Conservation (phyloP, 2,329 filamentous ascomycete genomes). For the Beauveria sp. region DNA sequence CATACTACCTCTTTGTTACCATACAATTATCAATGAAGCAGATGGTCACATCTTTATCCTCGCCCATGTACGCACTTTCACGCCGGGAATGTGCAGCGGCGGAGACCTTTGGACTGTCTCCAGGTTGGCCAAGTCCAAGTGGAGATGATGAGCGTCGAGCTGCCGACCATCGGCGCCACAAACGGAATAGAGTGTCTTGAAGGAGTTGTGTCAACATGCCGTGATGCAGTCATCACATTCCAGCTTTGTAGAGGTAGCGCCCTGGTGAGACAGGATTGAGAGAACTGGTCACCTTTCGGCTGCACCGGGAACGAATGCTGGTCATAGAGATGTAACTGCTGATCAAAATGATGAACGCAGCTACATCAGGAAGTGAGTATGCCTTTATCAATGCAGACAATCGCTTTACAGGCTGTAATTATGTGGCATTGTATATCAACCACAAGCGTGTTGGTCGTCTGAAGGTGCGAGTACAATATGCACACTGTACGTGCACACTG, state of each 20-base stretch:
- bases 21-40: background rate
- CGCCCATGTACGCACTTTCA: background rate
- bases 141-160: background rate
- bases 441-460: background rate
- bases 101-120: background rate
- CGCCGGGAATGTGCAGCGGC: background rate
- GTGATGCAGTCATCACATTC: conserved; percentile 17
- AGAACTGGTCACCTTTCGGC: conserved; percentile 1
- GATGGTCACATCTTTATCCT: background rate
- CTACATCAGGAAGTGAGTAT: too few relatives aligned
- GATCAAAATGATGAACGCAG: background rate
- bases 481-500: background rate
- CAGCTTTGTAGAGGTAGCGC: conserved; percentile 7
- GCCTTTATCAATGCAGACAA: too few relatives aligned
- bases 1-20: background rate
- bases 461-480: background rate
- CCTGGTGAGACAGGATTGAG: conserved; percentile 3
- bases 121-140: background rate
- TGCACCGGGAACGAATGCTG: conserved; percentile 3
- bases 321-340: background rate
- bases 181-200: background rate
- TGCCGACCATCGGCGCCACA: background rate
- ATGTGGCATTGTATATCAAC: too few relatives aligned
- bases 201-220: conserved; percentile 6
- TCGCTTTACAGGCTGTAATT: too few relatives aligned